Conservation (phyloP, 2,329 filamentous ascomycete species). For the Penicillium brevicompactum region DNA sequence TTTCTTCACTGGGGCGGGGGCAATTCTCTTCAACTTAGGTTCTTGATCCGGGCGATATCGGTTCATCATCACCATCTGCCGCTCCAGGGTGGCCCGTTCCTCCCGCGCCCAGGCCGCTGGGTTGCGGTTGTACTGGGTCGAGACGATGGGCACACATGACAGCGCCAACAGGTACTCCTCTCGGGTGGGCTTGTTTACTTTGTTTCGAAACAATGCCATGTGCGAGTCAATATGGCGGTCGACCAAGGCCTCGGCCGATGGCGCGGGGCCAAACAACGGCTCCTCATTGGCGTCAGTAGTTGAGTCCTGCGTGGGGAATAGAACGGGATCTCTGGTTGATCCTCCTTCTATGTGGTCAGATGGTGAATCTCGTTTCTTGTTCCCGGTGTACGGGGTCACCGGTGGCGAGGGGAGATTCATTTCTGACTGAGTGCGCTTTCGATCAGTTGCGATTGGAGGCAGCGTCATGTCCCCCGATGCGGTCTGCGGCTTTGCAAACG, state of each 20-base stretch:
- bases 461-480: conserved; percentile 38
- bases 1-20: conserved; percentile 41
- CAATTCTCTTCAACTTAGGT: conserved; percentile 43
- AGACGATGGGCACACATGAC: conserved; percentile 47
- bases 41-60: conserved; percentile 36
- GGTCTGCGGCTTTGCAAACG: conserved; percentile 30
- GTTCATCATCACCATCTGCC: conserved; percentile 45
- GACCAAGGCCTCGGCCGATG: conserved; percentile 41
- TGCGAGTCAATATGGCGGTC: conserved; percentile 47
- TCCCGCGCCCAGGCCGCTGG: conserved; percentile 47
- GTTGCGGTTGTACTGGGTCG: conserved; percentile 46
- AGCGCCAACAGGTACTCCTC: conserved; percentile 48
- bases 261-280: conserved; percentile 44
- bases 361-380: conserved; percentile 41
- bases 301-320: conserved; percentile 45
- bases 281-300: conserved; percentile 38
- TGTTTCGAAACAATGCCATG: conserved; percentile 44
- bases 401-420: conserved; percentile 50
- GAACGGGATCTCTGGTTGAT: conserved; percentile 42
- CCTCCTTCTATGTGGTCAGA: conserved; percentile 36
- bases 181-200: conserved; percentile 45
- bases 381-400: conserved; percentile 46
- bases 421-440: conserved; percentile 45
- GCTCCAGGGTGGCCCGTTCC: conserved; percentile 45
- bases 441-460: conserved; percentile 44